These are phyloP conservation scores for Ganoderma boninense DNA, from an alignment of 1,284 basidiomycete species.

Conservation along the genomic window DNA sequence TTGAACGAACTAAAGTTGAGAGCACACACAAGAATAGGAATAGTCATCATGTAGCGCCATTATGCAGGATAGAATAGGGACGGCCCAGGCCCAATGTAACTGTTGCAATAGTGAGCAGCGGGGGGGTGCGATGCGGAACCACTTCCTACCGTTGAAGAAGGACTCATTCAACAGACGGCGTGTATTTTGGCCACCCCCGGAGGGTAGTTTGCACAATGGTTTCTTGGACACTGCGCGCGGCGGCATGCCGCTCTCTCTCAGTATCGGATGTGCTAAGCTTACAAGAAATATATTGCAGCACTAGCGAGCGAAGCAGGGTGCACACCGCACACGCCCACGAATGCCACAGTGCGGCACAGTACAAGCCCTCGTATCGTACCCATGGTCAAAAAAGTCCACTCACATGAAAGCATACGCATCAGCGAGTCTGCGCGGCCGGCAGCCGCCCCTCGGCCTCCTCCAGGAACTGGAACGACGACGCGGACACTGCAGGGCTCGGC, in stretches of 20 bases:
- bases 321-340: not conserved
- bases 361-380: not conserved
- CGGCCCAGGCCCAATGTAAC: no score
- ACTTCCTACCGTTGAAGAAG: no score
- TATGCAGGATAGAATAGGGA: no score
- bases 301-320: not conserved
- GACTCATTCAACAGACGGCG: no score
- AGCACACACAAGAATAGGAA: no score
- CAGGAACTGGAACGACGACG: constrained; percentile 3
- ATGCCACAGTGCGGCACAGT: not conserved
- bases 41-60: no score
- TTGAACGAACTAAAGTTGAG: no score
- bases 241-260: not conserved
- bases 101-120: no score
- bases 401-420: not conserved
- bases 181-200: no score
- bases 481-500: constrained; percentile 6
- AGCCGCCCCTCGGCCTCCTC: constrained; percentile 4
- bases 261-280: not conserved
- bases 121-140: no score
- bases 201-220: no score
- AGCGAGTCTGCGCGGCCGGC: not conserved
- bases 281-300: not conserved
- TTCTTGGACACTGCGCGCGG: not conserved
- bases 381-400: no score